phyloP scores from a whole-genome alignment of 1,284 basidiomycete species.

The Tausonia pullulans region DNA sequence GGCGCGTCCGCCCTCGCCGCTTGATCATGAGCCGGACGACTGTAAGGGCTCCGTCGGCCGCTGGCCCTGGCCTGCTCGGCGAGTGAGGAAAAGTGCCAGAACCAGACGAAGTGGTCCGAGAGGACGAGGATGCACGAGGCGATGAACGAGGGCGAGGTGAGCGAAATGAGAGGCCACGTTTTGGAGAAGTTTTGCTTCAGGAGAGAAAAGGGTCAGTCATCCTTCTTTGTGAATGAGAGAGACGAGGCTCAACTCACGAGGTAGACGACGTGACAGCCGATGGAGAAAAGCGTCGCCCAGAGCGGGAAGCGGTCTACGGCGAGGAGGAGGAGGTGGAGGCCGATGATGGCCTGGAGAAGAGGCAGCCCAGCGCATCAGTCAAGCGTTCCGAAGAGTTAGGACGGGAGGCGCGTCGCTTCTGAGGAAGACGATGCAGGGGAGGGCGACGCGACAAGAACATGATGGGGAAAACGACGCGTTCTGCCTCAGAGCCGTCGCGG shows the following conservation, averaged over 20 bases:
- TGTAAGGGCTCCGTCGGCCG: conserved; percentile 13
- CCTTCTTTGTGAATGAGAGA: not conserved
- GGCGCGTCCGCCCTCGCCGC: conserved; percentile 23
- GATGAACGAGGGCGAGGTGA: conserved; percentile 70
- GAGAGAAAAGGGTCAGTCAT: conserved; percentile 6
- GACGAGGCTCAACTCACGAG: conserved; percentile 32
- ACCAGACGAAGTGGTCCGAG: conserved; percentile 84
- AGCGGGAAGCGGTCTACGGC: conserved; percentile 68
- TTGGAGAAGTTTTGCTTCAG: conserved; percentile 65
- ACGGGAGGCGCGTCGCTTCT: no score
- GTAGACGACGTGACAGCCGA: conserved; percentile 72
- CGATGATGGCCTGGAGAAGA: conserved; percentile 53
- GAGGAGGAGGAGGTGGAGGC: conserved; percentile 63
- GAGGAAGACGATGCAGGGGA: no score
- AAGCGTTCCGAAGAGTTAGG: no score
- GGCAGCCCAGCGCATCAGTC: no score
- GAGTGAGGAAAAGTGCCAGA: conserved; percentile 61
- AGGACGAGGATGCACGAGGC: conserved; percentile 72
- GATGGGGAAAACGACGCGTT: no score
- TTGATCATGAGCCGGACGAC: not conserved
- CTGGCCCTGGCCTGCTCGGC: conserved; percentile 24
- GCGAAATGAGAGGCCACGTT: conserved; percentile 79
- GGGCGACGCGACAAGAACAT: no score
- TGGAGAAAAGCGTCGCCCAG: conserved; percentile 60
- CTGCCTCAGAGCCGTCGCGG: no score